Conservation (phyloP, 176 grass and related monocot species). For the Musa troglodytarum region DNA sequence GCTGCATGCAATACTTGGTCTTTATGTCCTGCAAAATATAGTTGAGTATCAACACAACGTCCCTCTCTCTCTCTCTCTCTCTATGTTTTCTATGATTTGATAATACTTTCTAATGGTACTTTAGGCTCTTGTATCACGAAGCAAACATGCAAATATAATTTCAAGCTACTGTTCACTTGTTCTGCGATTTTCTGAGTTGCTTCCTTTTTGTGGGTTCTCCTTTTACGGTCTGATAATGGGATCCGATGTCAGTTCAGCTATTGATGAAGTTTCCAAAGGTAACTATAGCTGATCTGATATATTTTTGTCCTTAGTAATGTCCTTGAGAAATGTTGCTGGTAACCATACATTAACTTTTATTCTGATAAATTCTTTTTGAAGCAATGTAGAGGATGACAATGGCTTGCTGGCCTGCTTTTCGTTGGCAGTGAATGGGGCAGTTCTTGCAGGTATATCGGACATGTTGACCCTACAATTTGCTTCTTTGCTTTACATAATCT, state of each 20-base stretch:
- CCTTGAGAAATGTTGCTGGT: background rate
- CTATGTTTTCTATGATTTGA: background rate
- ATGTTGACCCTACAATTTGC: slow-evolving; percentile 7
- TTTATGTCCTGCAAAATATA: slow-evolving; percentile 81
- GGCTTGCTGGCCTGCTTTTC: slow-evolving; percentile 43
- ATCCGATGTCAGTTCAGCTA: slow-evolving; percentile 37
- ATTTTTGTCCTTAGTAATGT: slow-evolving; percentile 4
- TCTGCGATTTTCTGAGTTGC: slow-evolving; percentile 42
- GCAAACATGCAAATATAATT: slow-evolving; percentile 29
- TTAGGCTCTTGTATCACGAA: slow-evolving; percentile 69
- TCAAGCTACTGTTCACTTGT: slow-evolving; percentile 48
- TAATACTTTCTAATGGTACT: slow-evolving; percentile 11
- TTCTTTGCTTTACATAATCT: background rate
- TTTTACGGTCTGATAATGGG: slow-evolving; percentile 70
- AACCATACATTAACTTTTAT: background rate
- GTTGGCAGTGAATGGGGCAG: slow-evolving; percentile 52
- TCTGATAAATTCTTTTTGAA: slow-evolving; percentile 39
- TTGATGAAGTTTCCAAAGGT: slow-evolving; percentile 60
- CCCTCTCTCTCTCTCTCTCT: background rate
- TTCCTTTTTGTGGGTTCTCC: slow-evolving; percentile 61
- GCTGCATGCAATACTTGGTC: slow-evolving; percentile 59
- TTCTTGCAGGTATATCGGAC: slow-evolving; percentile 50
- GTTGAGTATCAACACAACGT: slow-evolving; percentile 39
- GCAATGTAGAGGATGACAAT: slow-evolving; percentile 48
- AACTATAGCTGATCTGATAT: slow-evolving; percentile 17